Percentiles rank a stretch among this genome's conserved stretches.
Conservation (phyloP, 768 basidiomycete species). For the Lactifluus subvellereus region DNA sequence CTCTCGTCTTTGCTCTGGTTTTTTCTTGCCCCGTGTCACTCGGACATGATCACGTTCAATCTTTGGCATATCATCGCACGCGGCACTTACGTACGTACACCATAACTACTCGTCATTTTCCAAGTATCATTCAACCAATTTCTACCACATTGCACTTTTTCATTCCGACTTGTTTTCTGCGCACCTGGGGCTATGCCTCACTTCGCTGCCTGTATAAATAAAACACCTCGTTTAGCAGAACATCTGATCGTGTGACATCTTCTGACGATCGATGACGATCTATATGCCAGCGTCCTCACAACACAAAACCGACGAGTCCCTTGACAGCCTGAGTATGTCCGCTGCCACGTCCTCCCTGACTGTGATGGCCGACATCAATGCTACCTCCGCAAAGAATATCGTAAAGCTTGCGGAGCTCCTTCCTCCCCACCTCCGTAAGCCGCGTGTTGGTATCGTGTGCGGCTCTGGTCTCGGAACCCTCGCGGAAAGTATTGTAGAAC, state of each 20-base stretch:
- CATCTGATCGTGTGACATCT: background rate
- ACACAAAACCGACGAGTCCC: background rate
- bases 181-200: background rate
- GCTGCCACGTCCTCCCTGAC: background rate
- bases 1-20: slow-evolving; percentile 5
- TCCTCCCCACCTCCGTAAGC: slow-evolving; percentile 40
- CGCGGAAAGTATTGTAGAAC: slow-evolving; percentile 51
- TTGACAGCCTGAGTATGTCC: background rate
- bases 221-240: background rate
- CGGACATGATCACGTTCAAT: slow-evolving; percentile 3
- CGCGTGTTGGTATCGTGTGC: slow-evolving; percentile 77
- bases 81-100: slow-evolving; percentile 8
- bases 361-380: background rate
- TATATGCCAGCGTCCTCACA: too few relatives aligned
- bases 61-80: slow-evolving; percentile 9
- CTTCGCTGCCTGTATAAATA: too few relatives aligned
- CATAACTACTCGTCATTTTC: slow-evolving; percentile 8
- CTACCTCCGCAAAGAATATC: slow-evolving; percentile 31
- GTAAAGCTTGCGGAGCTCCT: slow-evolving; percentile 28
- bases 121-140: background rate
- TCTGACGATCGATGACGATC: too few relatives aligned
- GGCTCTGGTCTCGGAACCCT: slow-evolving; percentile 81
- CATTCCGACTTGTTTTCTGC: background rate
- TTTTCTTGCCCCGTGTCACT: background rate
- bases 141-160: background rate